These are phyloP conservation scores for Elsinoe arachidis DNA, from an alignment of 2,329 filamentous ascomycete species.

Conservation along the genomic window DNA sequence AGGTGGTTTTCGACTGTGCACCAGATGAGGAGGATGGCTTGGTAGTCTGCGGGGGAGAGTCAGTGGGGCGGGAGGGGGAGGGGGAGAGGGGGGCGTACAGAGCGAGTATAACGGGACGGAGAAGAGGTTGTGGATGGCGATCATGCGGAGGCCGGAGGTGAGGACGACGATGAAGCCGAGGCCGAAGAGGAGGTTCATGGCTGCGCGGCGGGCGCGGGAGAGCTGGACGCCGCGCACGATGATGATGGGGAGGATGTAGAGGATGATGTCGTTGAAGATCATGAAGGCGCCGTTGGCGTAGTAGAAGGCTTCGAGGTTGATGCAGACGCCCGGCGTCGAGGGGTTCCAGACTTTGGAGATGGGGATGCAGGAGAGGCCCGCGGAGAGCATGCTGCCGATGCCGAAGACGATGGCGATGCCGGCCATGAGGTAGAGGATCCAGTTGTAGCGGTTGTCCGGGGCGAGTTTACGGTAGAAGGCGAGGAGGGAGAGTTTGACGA, in stretches of 20 bases:
- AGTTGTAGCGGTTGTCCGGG: slow-evolving; percentile 20
- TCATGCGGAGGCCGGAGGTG: slow-evolving; percentile 23
- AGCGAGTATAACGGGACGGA: slow-evolving; percentile 21
- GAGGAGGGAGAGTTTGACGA: slow-evolving; percentile 33
- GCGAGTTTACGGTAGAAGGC: slow-evolving; percentile 33
- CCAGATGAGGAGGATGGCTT: slow-evolving; percentile 24
- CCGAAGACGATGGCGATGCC: slow-evolving; percentile 29
- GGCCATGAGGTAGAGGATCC: slow-evolving; percentile 28
- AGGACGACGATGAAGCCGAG: slow-evolving; percentile 27
- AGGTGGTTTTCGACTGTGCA: slow-evolving; percentile 31
- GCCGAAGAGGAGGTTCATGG: slow-evolving; percentile 28
- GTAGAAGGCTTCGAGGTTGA: slow-evolving; percentile 29
- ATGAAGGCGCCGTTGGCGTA: slow-evolving; percentile 29
- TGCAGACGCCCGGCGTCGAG: slow-evolving; percentile 24
- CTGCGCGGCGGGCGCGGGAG: slow-evolving; percentile 26
- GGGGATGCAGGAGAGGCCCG: slow-evolving; percentile 31
- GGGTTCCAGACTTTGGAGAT: slow-evolving; percentile 28
- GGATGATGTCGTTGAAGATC: slow-evolving; percentile 30
- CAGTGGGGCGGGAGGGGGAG: background rate
- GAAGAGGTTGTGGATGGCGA: slow-evolving; percentile 23
- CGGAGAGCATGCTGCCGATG: slow-evolving; percentile 27
- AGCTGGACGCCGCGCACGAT: slow-evolving; percentile 31
- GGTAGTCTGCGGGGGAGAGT: slow-evolving; percentile 1
- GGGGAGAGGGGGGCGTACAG: slow-evolving; percentile 18
- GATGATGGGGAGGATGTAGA: slow-evolving; percentile 32